These are phyloP conservation scores for Penicillium maclennaniae DNA, from an alignment of 495 filamentous ascomycete species.

Conservation along the genomic window DNA sequence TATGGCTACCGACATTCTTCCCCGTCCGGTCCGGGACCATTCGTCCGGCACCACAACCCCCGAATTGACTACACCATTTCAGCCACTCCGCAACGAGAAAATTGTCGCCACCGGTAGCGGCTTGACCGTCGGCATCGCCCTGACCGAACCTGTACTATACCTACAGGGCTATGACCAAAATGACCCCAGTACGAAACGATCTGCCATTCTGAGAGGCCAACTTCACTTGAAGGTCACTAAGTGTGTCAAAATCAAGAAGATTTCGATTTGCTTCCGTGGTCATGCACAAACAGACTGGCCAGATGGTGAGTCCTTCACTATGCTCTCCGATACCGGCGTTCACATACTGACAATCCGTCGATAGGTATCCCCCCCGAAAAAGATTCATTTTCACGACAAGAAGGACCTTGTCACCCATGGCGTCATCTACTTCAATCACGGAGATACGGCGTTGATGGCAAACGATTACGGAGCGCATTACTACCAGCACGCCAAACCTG, in stretches of 20 bases:
- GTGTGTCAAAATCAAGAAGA: slow-evolving; percentile 89
- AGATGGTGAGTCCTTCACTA: slow-evolving; percentile 57
- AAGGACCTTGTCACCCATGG: slow-evolving; percentile 51
- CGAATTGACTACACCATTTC: slow-evolving; percentile 33
- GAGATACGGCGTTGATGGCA: slow-evolving; percentile 61
- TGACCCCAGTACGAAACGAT: slow-evolving; percentile 62
- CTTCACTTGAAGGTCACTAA: slow-evolving; percentile 81
- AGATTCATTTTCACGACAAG: slow-evolving; percentile 77
- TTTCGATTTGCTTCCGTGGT: slow-evolving; percentile 81
- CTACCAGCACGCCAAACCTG: slow-evolving; percentile 41
- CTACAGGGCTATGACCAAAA: slow-evolving; percentile 88
- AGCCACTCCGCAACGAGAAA: slow-evolving; percentile 52
- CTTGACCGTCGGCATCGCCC: slow-evolving; percentile 63
- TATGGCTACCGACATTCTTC: slow-evolving; percentile 30
- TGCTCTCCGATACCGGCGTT: background rate
- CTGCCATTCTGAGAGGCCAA: slow-evolving; percentile 81
- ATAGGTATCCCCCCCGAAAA: slow-evolving; percentile 86
- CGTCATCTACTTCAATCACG: slow-evolving; percentile 47
- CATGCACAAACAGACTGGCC: slow-evolving; percentile 93
- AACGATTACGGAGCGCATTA: slow-evolving; percentile 53
- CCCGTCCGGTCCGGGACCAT: slow-evolving; percentile 24
- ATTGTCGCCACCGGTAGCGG: slow-evolving; percentile 72
- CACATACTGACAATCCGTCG: slow-evolving; percentile 10
- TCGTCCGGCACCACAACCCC: slow-evolving; percentile 16
- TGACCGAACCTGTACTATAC: slow-evolving; percentile 88